Evolutionary conservation across 371 early-diverging fungal genomes (phyloP), one percentile per base, ranked within the genome.

Genomic region (Rhizomucor pusillus): DNA sequence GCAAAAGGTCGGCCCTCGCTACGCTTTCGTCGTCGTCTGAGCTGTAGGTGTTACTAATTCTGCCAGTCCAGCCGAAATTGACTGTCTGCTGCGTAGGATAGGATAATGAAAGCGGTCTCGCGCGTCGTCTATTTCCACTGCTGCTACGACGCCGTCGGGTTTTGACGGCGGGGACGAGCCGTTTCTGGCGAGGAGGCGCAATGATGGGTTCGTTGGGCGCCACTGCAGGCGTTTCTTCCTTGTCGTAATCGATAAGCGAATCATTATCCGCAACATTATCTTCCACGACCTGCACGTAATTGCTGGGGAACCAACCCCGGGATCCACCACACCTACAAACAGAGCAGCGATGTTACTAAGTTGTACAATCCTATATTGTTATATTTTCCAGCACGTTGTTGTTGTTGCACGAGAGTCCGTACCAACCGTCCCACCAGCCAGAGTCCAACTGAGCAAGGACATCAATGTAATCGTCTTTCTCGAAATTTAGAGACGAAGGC

Each of bases 361-460:
- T 41, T 51, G n/a, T n/a, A n/a, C n/a, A n/a, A n/a, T n/a, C n/a
- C n/a, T n/a, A n/a, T n/a, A n/a, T n/a, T n/a, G n/a, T n/a, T n/a
- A n/a, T n/a, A n/a, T n/a, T n/a, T n/a, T n/a, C n/a, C n/a, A n/a
- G n/a, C n/a, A n/a, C n/a, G n/a, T n/a, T n/a, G n/a, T n/a, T n/a
- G n/a, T n/a, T n/a, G n/a, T n/a, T n/a, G n/a, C n/a, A n/a, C n/a
- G n/a, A n/a, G n/a, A 37, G 43, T 44, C 48, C 14, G 56, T 62
- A 84, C 71, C 66, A 70, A 16, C 91, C 92, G 69, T 94, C 90
- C 96, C 96, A 95, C 96, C 96, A 95, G 13, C 96, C 96, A 9
- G 91, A 84, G 52, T 87, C 86, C 43, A 93, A 84, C 50, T 89
- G 87, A 5, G 86, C 77, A 25, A 90, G 75, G 2, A 95, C 95